Percentiles rank a stretch among this genome's conserved stretches.
phyloP scores from a whole-genome alignment of 148 eudicot species.

The Bassia scoparia region DNA sequence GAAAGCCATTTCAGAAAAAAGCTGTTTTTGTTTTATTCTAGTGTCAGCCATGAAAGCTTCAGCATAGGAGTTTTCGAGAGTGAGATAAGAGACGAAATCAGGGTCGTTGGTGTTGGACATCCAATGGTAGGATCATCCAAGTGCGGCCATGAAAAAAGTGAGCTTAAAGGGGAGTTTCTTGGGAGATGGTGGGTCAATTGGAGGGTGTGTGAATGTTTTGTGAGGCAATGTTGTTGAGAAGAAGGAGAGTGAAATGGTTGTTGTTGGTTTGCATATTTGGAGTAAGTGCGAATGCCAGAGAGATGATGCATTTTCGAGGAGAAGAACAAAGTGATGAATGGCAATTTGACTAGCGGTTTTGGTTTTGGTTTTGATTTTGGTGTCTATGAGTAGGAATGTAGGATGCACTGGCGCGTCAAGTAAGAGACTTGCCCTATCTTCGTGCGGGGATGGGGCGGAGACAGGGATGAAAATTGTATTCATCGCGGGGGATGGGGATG shows the following conservation, averaged over 20 bases:
- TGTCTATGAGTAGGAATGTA: too few relatives aligned
- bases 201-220: constrained; percentile 12
- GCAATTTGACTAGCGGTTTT: too few relatives aligned
- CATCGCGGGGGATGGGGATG: too few relatives aligned
- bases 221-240: constrained; percentile 20
- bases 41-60: constrained; percentile 72
- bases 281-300: neutral
- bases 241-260: constrained; percentile 26
- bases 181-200: constrained; percentile 48
- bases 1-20: constrained; percentile 60
- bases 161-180: constrained; percentile 59
- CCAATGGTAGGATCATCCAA: constrained; percentile 92
- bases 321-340: neutral
- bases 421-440: too few relatives aligned
- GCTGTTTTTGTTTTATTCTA: constrained; percentile 29
- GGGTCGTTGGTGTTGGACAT: constrained; percentile 79
- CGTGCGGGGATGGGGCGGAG: too few relatives aligned
- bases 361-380: too few relatives aligned
- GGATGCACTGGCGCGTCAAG: too few relatives aligned
- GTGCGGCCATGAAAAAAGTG: constrained; percentile 53
- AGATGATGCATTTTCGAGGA: constrained; percentile 7
- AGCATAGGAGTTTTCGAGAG: constrained; percentile 63
- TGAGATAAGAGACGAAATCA: constrained; percentile 53
- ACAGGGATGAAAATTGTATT: too few relatives aligned
- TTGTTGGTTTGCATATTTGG: constrained; percentile 29